These are phyloP conservation scores for Afroboletus lepidellus DNA, from an alignment of 1,284 basidiomycete species.

Conservation along the genomic window DNA sequence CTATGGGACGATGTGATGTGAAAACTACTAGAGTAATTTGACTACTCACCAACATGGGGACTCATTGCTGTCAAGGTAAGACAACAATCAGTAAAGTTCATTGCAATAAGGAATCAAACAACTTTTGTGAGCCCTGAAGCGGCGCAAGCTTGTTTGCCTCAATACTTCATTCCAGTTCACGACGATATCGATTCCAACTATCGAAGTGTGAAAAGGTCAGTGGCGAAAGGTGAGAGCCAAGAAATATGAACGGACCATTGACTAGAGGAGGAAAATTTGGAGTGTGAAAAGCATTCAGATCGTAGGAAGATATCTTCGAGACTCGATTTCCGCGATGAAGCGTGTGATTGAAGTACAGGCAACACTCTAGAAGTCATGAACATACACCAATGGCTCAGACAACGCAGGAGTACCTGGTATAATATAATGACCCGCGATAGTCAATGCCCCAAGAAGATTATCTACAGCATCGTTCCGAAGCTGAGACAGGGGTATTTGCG, in stretches of 20 bases:
- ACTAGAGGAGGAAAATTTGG: conserved; percentile 86
- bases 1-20: conserved; percentile 37
- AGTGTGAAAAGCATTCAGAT: conserved; percentile 83
- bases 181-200: conserved; percentile 86
- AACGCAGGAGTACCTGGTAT: conserved; percentile 66
- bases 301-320: conserved; percentile 83
- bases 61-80: conserved; percentile 58
- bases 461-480: conserved; percentile 88
- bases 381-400: neutral
- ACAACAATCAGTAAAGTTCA: conserved; percentile 10
- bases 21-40: neutral
- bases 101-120: conserved; percentile 12
- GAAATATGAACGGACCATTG: conserved; percentile 49
- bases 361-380: conserved; percentile 56
- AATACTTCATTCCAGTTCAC: conserved; percentile 86
- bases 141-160: conserved; percentile 70
- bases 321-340: conserved; percentile 86
- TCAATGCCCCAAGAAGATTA: conserved; percentile 84
- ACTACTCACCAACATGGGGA: conserved; percentile 66
- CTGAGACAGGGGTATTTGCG: conserved; percentile 89
- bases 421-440: conserved; percentile 85
- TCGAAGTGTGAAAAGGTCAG: conserved; percentile 1
- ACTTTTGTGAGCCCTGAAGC: conserved; percentile 83
- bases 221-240: neutral
- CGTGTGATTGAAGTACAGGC: conserved; percentile 86